Percentiles rank a stretch among this genome's conserved stretches.
Conservation (phyloP, 148 eudicot genomes). For the Rhododendron henanense region DNA sequence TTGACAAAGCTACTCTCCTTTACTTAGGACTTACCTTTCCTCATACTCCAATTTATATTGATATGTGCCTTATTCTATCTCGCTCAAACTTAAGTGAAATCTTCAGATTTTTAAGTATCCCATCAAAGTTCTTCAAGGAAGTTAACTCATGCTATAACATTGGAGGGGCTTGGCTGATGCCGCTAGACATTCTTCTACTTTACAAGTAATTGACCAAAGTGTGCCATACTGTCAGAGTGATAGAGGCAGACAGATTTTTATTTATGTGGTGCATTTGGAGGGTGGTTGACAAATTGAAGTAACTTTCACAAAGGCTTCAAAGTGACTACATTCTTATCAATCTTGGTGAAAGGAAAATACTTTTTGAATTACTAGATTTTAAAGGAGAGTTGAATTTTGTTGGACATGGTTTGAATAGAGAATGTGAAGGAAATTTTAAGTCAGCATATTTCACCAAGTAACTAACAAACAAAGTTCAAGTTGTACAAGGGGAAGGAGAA, state of each 20-base stretch:
- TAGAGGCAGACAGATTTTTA: neutral
- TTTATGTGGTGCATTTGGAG: neutral
- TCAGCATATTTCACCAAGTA: neutral
- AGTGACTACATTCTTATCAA: neutral
- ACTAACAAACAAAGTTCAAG: constrained; percentile 21
- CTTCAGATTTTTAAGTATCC: neutral
- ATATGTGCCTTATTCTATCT: neutral
- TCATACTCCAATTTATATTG: neutral
- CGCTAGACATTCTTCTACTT: neutral
- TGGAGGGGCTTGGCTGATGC: neutral
- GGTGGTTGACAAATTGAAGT: neutral
- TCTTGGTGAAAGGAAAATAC: neutral
- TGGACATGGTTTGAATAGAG: neutral
- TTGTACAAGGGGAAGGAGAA: constrained; percentile 4
- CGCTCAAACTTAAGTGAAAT: neutral
- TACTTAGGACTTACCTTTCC: neutral
- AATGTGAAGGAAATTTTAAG: neutral
- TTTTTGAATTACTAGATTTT: neutral
- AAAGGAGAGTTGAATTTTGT: neutral
- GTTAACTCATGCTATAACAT: neutral
- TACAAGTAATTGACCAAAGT: neutral
- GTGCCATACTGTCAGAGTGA: neutral
- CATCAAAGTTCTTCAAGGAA: neutral
- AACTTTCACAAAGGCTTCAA: neutral
- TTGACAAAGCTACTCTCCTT: neutral